phyloP scores from a whole-genome alignment of 805 yeast genomes.

The Candida sanyiensis region DNA sequence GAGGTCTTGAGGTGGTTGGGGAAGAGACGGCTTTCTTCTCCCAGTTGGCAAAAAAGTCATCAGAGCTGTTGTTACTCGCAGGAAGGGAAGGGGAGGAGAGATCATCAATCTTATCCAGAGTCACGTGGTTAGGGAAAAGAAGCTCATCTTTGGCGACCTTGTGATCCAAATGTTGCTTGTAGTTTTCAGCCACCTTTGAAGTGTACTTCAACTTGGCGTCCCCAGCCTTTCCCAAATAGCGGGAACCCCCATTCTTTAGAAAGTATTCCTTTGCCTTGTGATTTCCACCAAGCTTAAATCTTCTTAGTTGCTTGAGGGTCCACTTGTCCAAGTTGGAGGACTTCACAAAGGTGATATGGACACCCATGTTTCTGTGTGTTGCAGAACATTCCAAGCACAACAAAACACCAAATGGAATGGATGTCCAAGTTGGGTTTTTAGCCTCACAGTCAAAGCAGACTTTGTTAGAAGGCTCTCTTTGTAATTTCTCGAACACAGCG shows the following conservation, averaged over 20 bases:
- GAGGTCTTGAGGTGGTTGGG: slow-evolving; percentile 29
- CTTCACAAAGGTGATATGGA: slow-evolving; percentile 91
- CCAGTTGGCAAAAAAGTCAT: slow-evolving; percentile 91
- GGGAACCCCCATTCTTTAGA: slow-evolving; percentile 79
- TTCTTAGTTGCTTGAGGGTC: slow-evolving; percentile 84
- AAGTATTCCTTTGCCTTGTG: slow-evolving; percentile 78
- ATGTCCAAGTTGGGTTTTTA: slow-evolving; percentile 97
- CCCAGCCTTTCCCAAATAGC: slow-evolving; percentile 47
- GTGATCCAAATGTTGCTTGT: slow-evolving; percentile 72
- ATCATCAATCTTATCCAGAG: slow-evolving; percentile 46
- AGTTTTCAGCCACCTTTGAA: slow-evolving; percentile 70
- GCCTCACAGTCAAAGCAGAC: slow-evolving; percentile 91
- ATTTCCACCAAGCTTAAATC: slow-evolving; percentile 93
- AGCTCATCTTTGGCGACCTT: slow-evolving; percentile 61
- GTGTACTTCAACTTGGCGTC: slow-evolving; percentile 78
- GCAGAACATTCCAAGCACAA: slow-evolving; percentile 94
- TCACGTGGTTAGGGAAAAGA: slow-evolving; percentile 67
- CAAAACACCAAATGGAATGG: slow-evolving; percentile 91
- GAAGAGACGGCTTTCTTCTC: slow-evolving; percentile 58
- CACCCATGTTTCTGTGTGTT: slow-evolving; percentile 92
- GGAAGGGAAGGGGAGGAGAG: slow-evolving; percentile 31
- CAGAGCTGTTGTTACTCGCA: slow-evolving; percentile 44
- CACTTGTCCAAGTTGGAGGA: slow-evolving; percentile 90
- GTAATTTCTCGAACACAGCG: slow-evolving; percentile 19
- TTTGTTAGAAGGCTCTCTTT: slow-evolving; percentile 64